phyloP scores from a whole-genome alignment of 306 rosid species.

The Medicago arabica region DNA sequence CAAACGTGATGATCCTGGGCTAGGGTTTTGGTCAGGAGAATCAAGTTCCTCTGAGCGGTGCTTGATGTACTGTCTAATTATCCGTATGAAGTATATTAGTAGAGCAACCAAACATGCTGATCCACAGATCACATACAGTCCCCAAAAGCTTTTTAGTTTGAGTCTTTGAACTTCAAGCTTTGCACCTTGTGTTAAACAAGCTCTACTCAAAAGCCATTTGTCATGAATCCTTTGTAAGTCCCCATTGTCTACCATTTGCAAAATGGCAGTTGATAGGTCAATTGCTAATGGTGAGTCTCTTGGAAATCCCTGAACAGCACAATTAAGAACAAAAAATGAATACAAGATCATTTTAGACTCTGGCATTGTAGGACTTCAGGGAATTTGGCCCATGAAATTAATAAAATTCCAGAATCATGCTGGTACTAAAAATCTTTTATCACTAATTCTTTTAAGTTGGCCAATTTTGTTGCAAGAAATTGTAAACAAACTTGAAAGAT shows the following conservation, averaged over 20 bases:
- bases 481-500: conserved; percentile 28
- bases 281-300: conserved; percentile 88
- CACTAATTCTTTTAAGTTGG: background rate
- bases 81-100: conserved; percentile 52
- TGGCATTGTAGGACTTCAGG: background rate
- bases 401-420: background rate
- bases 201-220: conserved; percentile 82
- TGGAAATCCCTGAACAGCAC: conserved; percentile 72
- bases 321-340: conserved; percentile 8
- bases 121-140: conserved; percentile 77
- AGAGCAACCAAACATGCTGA: conserved; percentile 72
- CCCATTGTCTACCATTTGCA: conserved; percentile 78
- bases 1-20: conserved; percentile 49
- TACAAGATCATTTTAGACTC: background rate
- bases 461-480: background rate
- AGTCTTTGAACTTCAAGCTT: conserved; percentile 77
- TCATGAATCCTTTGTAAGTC: conserved; percentile 94
- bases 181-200: conserved; percentile 74
- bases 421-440: background rate
- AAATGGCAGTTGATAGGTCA: conserved; percentile 86
- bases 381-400: background rate
- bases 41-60: conserved; percentile 46
- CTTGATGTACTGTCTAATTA: conserved; percentile 63
- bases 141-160: conserved; percentile 81
- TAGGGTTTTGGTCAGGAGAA: conserved; percentile 30